A percentile compares a stretch with the other conserved stretches of the same genome.
Conservation (phyloP, 2,329 filamentous ascomycete species). For the Phialophora macrospora region DNA sequence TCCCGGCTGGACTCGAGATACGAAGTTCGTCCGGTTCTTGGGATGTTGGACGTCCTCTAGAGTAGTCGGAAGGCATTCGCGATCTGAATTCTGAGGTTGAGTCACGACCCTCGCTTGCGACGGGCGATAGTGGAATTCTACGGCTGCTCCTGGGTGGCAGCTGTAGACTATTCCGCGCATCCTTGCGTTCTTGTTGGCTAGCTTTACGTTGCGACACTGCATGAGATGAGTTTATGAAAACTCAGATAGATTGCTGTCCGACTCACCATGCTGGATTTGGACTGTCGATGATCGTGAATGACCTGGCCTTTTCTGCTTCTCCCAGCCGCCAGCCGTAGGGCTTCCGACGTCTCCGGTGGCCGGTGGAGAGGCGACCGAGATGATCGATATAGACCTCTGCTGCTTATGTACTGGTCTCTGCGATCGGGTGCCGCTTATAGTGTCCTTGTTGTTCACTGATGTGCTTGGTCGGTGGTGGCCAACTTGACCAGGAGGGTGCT, state of each 20-base stretch:
- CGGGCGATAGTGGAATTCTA: conserved; percentile 33
- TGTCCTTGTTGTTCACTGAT: conserved; percentile 46
- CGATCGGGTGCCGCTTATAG: conserved; percentile 39
- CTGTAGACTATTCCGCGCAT: conserved; percentile 24
- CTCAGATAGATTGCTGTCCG: background rate
- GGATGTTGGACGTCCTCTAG: background rate
- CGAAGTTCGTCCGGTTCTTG: conserved; percentile 40
- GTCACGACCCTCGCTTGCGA: conserved; percentile 48
- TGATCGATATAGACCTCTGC: conserved; percentile 78
- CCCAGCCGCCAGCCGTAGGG: conserved; percentile 18
- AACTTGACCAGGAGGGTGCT: conserved; percentile 19
- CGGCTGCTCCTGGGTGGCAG: conserved; percentile 24
- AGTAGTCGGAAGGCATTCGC: conserved; percentile 44
- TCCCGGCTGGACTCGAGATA: conserved; percentile 27
- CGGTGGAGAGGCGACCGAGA: conserved; percentile 66
- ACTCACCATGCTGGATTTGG: conserved; percentile 32
- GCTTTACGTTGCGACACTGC: conserved; percentile 15
- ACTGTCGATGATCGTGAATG: conserved; percentile 38
- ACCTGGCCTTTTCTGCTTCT: conserved; percentile 27
- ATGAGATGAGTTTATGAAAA: background rate
- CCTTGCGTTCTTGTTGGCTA: conserved; percentile 18
- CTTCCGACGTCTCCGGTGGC: conserved; percentile 20
- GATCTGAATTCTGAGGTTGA: conserved; percentile 62
- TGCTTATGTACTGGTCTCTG: conserved; percentile 62
- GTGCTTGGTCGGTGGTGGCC: conserved; percentile 46